Percentiles rank a stretch among this genome's conserved stretches.
Conservation (phyloP, 352 stramenopile genomes). For the Elongisporangium undulatum region DNA sequence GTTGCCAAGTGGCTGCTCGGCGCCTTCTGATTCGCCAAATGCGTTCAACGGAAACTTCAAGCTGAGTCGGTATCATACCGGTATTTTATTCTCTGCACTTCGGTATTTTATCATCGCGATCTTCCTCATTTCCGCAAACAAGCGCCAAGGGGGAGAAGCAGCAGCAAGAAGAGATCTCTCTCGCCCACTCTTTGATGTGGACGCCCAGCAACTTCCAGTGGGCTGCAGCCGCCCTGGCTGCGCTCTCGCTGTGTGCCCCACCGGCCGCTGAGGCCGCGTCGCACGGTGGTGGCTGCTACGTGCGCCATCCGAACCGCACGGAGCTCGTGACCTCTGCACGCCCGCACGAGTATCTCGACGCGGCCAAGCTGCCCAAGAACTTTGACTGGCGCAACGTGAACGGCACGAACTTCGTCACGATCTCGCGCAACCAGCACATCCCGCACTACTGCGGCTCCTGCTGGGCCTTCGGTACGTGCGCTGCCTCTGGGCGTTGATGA, state of each 20-base stretch:
- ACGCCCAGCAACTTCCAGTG: slow-evolving; percentile 2
- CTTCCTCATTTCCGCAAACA: slow-evolving; percentile 4
- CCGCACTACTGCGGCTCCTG: slow-evolving; percentile 88
- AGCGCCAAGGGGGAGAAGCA: slow-evolving; percentile 8
- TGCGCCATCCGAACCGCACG: slow-evolving; percentile 67
- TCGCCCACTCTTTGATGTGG: slow-evolving; percentile 1
- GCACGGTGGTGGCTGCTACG: slow-evolving; percentile 49
- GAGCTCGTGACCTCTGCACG: slow-evolving; percentile 51
- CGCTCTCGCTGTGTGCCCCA: not conserved
- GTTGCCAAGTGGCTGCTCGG: too few species aligned
- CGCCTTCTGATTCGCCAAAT: not conserved
- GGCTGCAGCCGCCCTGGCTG: slow-evolving; percentile 4
- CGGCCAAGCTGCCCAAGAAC: slow-evolving; percentile 78
- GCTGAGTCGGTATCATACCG: not conserved
- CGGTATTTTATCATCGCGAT: not conserved
- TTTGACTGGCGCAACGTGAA: slow-evolving; percentile 93
- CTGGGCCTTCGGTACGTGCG: slow-evolving; percentile 72
- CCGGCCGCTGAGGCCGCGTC: slow-evolving; percentile 1
- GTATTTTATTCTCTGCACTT: not conserved
- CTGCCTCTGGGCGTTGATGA: not conserved
- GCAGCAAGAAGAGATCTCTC: slow-evolving; percentile 3
- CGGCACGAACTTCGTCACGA: slow-evolving; percentile 75
- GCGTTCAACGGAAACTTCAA: not conserved
- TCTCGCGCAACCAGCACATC: slow-evolving; percentile 85
- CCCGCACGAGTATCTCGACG: slow-evolving; percentile 66